phyloP scores from a whole-genome alignment of 2,329 filamentous ascomycete genomes.

The Bisporella sp. region DNA sequence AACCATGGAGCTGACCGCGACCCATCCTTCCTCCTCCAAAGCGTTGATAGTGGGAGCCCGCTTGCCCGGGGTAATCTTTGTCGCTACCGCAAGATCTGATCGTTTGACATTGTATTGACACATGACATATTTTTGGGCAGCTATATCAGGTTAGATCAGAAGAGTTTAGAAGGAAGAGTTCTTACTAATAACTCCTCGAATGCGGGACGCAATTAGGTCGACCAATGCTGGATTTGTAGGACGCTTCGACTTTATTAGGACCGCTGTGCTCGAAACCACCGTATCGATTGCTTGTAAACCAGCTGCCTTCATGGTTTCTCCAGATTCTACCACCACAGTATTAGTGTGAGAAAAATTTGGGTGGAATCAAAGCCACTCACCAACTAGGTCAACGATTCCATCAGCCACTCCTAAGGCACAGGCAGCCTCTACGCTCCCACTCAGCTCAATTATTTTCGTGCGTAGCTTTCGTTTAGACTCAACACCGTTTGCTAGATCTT shows the following conservation, averaged over 20 bases:
- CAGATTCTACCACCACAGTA: conserved; percentile 60
- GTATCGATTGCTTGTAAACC: conserved; percentile 93
- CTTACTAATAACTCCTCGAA: conserved; percentile 83
- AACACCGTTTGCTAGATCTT: conserved; percentile 26
- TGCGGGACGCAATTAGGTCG: conserved; percentile 76
- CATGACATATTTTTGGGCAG: conserved; percentile 86
- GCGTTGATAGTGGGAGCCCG: conserved; percentile 87
- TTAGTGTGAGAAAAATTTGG: too few relatives aligned
- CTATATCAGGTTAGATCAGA: conserved; percentile 28
- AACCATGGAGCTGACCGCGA: conserved; percentile 87
- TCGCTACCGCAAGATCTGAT: conserved; percentile 56
- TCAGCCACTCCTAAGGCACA: conserved; percentile 94
- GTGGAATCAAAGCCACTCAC: conserved; percentile 41
- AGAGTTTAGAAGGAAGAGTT: conserved; percentile 5
- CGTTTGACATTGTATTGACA: conserved; percentile 95
- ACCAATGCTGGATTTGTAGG: conserved; percentile 76
- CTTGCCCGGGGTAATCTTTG: conserved; percentile 83
- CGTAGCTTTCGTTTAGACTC: conserved; percentile 48
- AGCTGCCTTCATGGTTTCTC: conserved; percentile 95
- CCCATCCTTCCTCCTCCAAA: conserved; percentile 84
- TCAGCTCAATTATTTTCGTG: conserved; percentile 90
- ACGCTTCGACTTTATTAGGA: conserved; percentile 84
- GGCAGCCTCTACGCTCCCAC: conserved; percentile 93
- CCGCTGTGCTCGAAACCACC: conserved; percentile 78
- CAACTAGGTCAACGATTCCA: conserved; percentile 94